Base-by-base conservation (phyloP, 257 asterid species). In the Vinca minor region DNA sequence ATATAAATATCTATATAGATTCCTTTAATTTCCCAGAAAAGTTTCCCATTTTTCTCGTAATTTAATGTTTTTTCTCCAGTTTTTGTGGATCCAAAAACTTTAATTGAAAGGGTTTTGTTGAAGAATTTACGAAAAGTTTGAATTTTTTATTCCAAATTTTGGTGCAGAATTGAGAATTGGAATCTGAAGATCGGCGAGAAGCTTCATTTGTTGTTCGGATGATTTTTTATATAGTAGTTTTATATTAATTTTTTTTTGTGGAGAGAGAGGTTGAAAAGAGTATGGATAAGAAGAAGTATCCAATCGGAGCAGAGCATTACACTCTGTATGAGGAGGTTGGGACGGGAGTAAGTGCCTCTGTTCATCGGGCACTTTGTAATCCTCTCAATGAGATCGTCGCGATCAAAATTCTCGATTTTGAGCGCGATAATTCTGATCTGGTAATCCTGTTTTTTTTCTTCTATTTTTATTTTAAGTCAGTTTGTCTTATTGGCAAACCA, bases 281-380 rank as follows among this genome's bases (percentile, higher is more conserved):
- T 54, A 85, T 76, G 89, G 97, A 91, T 73, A 86, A 73, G 81
- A 88, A 80, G 82, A 86, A 83, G 84, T 91, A 88, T 72, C 98
- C 96, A n/a, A 86, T 91, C 38, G 95, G 98, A 48, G 90, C 89
- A 39, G 95, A 88, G 75, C 76, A 83, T 73, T 91, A 91, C 68
- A 75, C 84, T 8, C 64, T 86, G 73, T 83, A 50, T 62, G 98
- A 91, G 81, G 96, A 84, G 81, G 87, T 91, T 15, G 98, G 98
- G 18, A 84, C 77, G 1, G 98, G 96, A n/a, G 98, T 73, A 18
- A 91, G 96, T 72, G 98, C 98, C 26, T 81, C 92, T 25, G 96
- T 91, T 72, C 84, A 88, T 73, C 96, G 96, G 28, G 95, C 98
- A 0, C 80, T 78, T 9, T 92, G 98, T 80, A 70, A 29, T 56